Evolutionary conservation across 2,329 filamentous ascomycete genomes (phyloP), one percentile per base, ranked within the genome.

Genomic region (Aspergillaceae sp.): DNA sequence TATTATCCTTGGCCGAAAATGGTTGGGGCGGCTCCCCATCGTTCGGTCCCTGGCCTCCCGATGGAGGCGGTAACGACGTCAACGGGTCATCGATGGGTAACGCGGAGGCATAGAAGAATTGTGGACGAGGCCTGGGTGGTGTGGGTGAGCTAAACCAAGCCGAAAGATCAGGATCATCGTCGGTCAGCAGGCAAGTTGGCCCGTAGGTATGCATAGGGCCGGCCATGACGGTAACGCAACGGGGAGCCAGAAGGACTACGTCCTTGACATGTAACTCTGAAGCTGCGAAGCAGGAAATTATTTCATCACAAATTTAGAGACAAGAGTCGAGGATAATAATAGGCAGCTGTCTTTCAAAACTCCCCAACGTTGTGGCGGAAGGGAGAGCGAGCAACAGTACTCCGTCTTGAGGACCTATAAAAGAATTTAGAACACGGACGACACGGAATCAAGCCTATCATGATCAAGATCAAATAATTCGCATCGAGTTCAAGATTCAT

Each of bases 21-120:
- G 89, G 87, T 38, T 86, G 80, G 6, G 88, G 79, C 41, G 81
- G 78, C 33, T 77, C 74, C 56, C 77, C 82, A 32, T 74, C 66
- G 46, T 75, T 65, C 46, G 71, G 76, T 9, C 74, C 65, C 46
- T 70, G 63, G 41, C 65, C 64, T 26, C 68, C 83, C 69, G 62
- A 74, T 51, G 63, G 76, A 57, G 60, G 78, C 62, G 64, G 80
- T 60, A 68, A 75, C 65, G 84, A 78, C 7, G 85, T 87, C n/a
- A 94, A 75, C 27, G 87, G 87, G 59, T 95, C 89, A 59, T 95
- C 89, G 60, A 95, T 89, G 29, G 88, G 84, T 42, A 91, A 77
- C 8, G 82, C 73, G 7, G 88, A 92, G 9, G 82, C 78, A 66
- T 94, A 95, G 68, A 95, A 95, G 70, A 88, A 95, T 52, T 88